A percentile compares a stretch with the other conserved stretches of the same genome.
These are phyloP conservation scores for Orbilia brochopaga DNA, from an alignment of 2,329 filamentous ascomycete genomes.

Conservation along the genomic window DNA sequence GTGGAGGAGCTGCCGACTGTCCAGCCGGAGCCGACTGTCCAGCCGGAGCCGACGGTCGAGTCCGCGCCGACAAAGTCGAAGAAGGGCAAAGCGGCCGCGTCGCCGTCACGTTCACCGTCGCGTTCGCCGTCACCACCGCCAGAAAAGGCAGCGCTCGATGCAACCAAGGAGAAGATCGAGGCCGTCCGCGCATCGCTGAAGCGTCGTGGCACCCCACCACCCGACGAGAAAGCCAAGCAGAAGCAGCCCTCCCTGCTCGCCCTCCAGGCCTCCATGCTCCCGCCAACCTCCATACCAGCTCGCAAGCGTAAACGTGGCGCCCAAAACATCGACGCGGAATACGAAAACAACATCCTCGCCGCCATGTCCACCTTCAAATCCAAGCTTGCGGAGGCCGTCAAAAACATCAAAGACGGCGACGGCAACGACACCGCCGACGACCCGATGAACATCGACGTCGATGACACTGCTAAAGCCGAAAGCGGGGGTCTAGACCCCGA, in stretches of 20 bases:
- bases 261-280: slow-evolving; percentile 67
- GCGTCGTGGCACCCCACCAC: slow-evolving; percentile 42
- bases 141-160: slow-evolving; percentile 26
- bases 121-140: slow-evolving; percentile 31
- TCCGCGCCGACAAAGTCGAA: slow-evolving; percentile 15
- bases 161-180: slow-evolving; percentile 44
- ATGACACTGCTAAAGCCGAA: slow-evolving; percentile 54
- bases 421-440: slow-evolving; percentile 46
- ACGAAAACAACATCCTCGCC: slow-evolving; percentile 71
- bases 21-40: slow-evolving; percentile 3
- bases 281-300: slow-evolving; percentile 71
- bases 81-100: slow-evolving; percentile 9
- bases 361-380: slow-evolving; percentile 80
- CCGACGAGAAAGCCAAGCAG: slow-evolving; percentile 54
- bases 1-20: slow-evolving; percentile 41
- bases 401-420: slow-evolving; percentile 57
- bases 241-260: slow-evolving; percentile 64
- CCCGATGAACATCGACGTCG: slow-evolving; percentile 50
- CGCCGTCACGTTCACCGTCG: slow-evolving; percentile 12
- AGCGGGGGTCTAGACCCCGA: slow-evolving; percentile 58
- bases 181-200: slow-evolving; percentile 45
- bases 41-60: slow-evolving; percentile 11
- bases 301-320: slow-evolving; percentile 71
- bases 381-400: slow-evolving; percentile 68
- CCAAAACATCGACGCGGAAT: slow-evolving; percentile 62